A percentile compares a stretch with the other conserved stretches of the same genome.
Evolutionary conservation across 2,329 filamentous ascomycete species (phyloP).

Genomic region (Fusarium heterosporum): DNA sequence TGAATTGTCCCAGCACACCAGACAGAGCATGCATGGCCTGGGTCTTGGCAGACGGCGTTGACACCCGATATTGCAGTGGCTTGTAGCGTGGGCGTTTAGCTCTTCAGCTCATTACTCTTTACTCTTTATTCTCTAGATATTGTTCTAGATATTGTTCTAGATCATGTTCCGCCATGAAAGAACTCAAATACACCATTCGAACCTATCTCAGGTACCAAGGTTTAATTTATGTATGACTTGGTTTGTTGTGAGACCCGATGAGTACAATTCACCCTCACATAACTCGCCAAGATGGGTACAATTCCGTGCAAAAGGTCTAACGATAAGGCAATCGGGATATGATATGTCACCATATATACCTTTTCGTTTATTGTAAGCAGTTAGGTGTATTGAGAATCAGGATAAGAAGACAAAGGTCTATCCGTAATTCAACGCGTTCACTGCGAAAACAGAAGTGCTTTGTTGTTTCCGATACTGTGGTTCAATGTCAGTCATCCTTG

Average conservation of each 20-base stretch:
- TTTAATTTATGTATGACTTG: background rate
- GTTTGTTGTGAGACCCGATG: slow-evolving; percentile 6
- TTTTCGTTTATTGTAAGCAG: no score
- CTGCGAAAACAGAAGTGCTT: no score
- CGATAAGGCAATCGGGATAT: no score
- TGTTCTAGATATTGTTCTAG: background rate
- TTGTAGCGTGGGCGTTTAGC: slow-evolving; percentile 21
- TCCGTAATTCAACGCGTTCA: no score
- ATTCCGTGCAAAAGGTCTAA: no score
- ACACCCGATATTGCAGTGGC: slow-evolving; percentile 27
- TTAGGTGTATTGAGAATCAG: no score
- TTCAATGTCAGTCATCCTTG: slow-evolving; percentile 18
- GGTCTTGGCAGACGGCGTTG: slow-evolving; percentile 35
- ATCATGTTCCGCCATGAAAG: slow-evolving; percentile 2
- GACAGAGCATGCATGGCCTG: slow-evolving; percentile 22
- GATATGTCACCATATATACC: no score
- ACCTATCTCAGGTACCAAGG: background rate
- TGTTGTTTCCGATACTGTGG: background rate
- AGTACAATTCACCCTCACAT: slow-evolving; percentile 2
- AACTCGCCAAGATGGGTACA: slow-evolving; percentile 1
- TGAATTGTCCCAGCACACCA: slow-evolving; percentile 8
- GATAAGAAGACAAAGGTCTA: no score
- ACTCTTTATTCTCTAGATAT: background rate
- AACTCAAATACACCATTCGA: slow-evolving; percentile 11
- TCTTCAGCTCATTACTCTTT: background rate